These are phyloP conservation scores for Nephelium lappaceum DNA, from an alignment of 345 rosid species.

Conservation along the genomic window DNA sequence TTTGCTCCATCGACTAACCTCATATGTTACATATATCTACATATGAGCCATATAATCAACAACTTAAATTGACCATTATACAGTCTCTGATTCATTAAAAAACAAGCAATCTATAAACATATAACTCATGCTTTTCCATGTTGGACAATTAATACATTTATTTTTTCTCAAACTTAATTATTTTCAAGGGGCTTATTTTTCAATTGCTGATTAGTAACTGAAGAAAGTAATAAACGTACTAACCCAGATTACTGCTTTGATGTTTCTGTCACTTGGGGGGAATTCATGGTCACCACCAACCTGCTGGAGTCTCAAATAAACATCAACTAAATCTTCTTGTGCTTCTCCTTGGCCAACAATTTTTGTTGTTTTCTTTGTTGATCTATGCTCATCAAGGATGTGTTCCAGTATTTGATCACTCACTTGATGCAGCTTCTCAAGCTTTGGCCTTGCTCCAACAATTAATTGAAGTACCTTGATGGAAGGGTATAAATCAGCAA, in stretches of 20 bases:
- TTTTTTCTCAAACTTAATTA: no score
- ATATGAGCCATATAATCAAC: constrained; percentile 26
- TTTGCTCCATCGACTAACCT: constrained; percentile 27
- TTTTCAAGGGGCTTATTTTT: no score
- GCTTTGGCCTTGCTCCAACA: constrained; percentile 21
- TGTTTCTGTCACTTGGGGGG: constrained; percentile 28
- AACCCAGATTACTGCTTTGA: constrained; percentile 28
- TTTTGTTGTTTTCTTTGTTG: not conserved
- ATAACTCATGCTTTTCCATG: no score
- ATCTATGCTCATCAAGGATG: constrained; percentile 34
- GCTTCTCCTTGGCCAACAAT: not conserved
- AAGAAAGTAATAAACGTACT: no score
- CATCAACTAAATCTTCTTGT: constrained; percentile 39
- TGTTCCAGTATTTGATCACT: constrained; percentile 30
- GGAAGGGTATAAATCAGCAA: constrained; percentile 36
- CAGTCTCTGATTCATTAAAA: constrained; percentile 12
- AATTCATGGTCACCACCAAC: constrained; percentile 21
- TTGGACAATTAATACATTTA: no score
- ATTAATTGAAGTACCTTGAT: constrained; percentile 22
- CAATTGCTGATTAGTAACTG: no score
- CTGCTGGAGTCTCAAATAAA: constrained; percentile 31
- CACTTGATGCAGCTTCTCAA: constrained; percentile 20
- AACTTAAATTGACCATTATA: no score
- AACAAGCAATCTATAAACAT: no score
- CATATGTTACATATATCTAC: constrained; percentile 24